Percentiles rank a stretch among this genome's conserved stretches.
phyloP scores from a whole-genome alignment of 139 green algal species.

The Haematococcus lacustris region DNA sequence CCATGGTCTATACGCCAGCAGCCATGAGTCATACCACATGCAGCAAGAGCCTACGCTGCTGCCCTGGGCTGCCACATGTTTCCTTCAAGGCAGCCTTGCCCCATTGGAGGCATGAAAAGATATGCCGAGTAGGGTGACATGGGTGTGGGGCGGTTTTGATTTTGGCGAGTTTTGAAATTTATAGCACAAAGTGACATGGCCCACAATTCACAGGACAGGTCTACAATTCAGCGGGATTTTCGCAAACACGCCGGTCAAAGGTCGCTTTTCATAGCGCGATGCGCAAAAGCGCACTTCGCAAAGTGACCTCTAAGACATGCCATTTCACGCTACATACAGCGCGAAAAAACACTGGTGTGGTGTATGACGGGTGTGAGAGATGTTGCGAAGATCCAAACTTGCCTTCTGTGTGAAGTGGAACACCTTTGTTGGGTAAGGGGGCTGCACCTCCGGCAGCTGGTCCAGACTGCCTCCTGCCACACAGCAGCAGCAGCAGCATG shows the following conservation, averaged over 20 bases:
- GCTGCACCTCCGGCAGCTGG: slow-evolving; percentile 13
- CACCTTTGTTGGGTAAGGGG: slow-evolving; percentile 12
- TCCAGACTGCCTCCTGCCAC: no score
- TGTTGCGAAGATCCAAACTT: neutral
- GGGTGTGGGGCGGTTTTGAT: no score
- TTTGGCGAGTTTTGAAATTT: no score
- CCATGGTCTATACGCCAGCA: neutral
- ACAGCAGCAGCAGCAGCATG: no score
- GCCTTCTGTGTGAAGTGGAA: slow-evolving; percentile 46
- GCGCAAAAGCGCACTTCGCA: no score
- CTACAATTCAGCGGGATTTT: neutral
- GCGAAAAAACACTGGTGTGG: no score
- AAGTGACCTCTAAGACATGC: no score
- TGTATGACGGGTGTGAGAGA: neutral
- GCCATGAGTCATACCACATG: neutral
- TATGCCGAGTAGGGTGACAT: neutral
- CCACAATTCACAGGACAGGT: neutral
- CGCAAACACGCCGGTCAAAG: neutral
- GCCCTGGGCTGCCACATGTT: neutral
- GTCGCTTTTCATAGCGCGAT: no score
- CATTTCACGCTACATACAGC: no score
- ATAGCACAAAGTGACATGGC: neutral
- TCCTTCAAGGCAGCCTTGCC: neutral
- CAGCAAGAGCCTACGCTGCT: neutral
- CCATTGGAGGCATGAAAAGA: neutral